Evolutionary conservation across 2,329 filamentous ascomycete genomes (phyloP), one percentile per base, ranked within the genome.

Genomic region (Ceratocystis eucalypticola): DNA sequence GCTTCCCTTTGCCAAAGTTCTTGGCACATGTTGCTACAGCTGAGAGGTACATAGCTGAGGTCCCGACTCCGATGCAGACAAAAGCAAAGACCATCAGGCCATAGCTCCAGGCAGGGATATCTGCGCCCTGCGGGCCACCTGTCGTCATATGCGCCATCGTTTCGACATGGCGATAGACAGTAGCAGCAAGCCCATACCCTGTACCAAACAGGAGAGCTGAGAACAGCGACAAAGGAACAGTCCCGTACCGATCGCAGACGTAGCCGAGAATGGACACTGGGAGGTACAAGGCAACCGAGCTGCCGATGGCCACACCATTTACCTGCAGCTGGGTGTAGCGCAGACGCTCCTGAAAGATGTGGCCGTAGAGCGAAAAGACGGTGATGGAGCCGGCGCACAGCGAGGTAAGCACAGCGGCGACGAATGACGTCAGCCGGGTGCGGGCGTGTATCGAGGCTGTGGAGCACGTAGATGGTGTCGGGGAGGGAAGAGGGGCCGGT

Each of bases 1-100:
- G 87, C 72, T 87, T 89, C 3, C 91, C 91, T 68, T 88, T 86
- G 62, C 92, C 92, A 76, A 97, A 99, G 77, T 97, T 99, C 84
- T 99, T 99, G 45, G 94, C 94, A 73, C 91, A 96, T 0, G 93
- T 96, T 5, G 93, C 93, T n/a, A 99, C 88, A 1, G 91, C 88
- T 63, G 87, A 84, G 66, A 97, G 80, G 75, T 97, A 99, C 85
- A 97, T 91, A 74, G 84, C 85, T 70, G 88, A 89, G 0, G 93
- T 96, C 4, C 85, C 93, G 69, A 87, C 82, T 1, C 94, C 94
- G 67, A 99, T 85, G 64, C 83, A 82, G 61, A 92, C 80, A 74
- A 97, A 99, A 0, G 91, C 87, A 65, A 90, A 74, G 5, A 96
- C 79, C 93, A 99, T 96, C 71, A 88, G 79, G 70, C 82, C 83